A percentile compares a stretch with the other conserved stretches of the same genome.
Conservation (phyloP, 2,329 filamentous ascomycete species). For the Curvularia eragrostidis region DNA sequence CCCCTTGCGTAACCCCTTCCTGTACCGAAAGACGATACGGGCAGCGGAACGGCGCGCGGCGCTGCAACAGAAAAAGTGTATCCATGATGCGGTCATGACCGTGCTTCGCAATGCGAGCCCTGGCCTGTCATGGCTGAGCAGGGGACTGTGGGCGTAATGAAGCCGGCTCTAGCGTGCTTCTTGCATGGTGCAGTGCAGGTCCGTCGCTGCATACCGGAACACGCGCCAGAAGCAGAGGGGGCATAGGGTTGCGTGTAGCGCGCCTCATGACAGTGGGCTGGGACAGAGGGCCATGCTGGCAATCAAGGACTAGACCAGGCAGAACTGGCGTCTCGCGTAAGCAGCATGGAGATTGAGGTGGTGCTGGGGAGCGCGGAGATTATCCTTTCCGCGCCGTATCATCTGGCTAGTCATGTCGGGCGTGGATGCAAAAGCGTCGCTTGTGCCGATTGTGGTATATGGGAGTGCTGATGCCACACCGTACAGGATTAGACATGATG, state of each 20-base stretch:
- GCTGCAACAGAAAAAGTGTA: slow-evolving; percentile 23
- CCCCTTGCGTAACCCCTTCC: slow-evolving; percentile 14
- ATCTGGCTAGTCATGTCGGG: slow-evolving; percentile 22
- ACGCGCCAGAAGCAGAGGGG: slow-evolving; percentile 20
- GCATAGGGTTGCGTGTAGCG: slow-evolving; percentile 4
- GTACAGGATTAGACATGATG: neutral
- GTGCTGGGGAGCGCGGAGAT: slow-evolving; percentile 26
- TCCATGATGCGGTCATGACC: slow-evolving; percentile 24
- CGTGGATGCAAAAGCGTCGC: slow-evolving; percentile 22
- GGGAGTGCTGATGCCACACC: slow-evolving; percentile 15
- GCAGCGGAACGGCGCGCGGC: slow-evolving; percentile 35
- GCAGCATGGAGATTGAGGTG: slow-evolving; percentile 22
- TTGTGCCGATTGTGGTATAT: slow-evolving; percentile 18
- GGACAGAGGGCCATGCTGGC: slow-evolving; percentile 7
- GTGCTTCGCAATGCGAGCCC: slow-evolving; percentile 20
- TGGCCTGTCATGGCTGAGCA: neutral
- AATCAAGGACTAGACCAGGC: slow-evolving; percentile 17
- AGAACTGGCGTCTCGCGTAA: slow-evolving; percentile 30
- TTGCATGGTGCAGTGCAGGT: slow-evolving; percentile 9
- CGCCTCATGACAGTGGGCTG: slow-evolving; percentile 20
- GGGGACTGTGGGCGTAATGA: slow-evolving; percentile 4
- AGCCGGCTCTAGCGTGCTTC: slow-evolving; percentile 2
- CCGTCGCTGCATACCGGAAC: slow-evolving; percentile 18
- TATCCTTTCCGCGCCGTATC: slow-evolving; percentile 15
- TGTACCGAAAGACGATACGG: slow-evolving; percentile 15